These are phyloP conservation scores for Boletellus deceptivus DNA, from an alignment of 1,284 basidiomycete species.

Conservation along the genomic window DNA sequence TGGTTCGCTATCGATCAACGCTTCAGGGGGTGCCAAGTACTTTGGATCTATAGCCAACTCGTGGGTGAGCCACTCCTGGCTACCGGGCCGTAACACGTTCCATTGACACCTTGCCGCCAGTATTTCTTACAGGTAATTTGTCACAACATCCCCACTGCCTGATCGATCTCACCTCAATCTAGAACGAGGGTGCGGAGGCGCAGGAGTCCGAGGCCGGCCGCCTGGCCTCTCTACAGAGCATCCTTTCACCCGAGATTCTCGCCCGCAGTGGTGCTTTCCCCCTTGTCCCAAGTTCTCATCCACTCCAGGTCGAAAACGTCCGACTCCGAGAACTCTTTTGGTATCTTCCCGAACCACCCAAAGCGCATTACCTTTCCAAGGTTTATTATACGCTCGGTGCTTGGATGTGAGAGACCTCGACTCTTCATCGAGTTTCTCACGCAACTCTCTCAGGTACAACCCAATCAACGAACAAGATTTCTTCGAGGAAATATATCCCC, in stretches of 20 bases:
- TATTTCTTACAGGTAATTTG: conserved; percentile 64
- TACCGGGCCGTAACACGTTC: not conserved
- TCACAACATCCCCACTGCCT: conserved; percentile 4
- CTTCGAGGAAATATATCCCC: conserved; percentile 58
- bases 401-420: conserved; percentile 59
- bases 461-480: conserved; percentile 65
- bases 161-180: conserved; percentile 33
- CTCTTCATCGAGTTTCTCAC: conserved; percentile 9
- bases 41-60: conserved; percentile 74
- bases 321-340: conserved; percentile 59
- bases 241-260: conserved; percentile 62
- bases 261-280: conserved; percentile 63
- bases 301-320: conserved; percentile 44
- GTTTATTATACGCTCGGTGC: conserved; percentile 69
- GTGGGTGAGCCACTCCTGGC: conserved; percentile 45
- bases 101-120: conserved; percentile 35
- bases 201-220: conserved; percentile 50
- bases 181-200: conserved; percentile 54
- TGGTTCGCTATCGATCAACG: conserved; percentile 67
- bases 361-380: conserved; percentile 57
- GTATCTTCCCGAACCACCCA: conserved; percentile 62
- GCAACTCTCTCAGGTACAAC: conserved; percentile 57
- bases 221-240: conserved; percentile 46
- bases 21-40: conserved; percentile 68
- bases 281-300: conserved; percentile 48